A percentile compares a stretch with the other conserved stretches of the same genome.
These are phyloP conservation scores for Cryptococcus neoformans DNA, from an alignment of 1,284 basidiomycete species.

Conservation along the genomic window DNA sequence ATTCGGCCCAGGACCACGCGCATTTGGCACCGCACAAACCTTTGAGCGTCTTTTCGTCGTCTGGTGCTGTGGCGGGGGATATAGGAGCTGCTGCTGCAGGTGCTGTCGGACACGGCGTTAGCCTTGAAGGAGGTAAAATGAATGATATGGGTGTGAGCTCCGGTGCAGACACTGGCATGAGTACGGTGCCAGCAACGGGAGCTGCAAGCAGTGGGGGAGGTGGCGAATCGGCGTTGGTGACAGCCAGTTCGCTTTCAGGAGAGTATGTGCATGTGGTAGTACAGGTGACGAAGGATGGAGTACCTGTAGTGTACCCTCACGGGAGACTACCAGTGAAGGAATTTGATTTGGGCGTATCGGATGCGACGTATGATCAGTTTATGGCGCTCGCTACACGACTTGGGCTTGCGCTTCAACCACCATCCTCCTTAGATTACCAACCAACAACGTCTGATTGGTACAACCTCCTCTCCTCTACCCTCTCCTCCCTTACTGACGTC, in stretches of 20 bases:
- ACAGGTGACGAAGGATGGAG: slow-evolving; percentile 86
- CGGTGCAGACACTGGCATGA: no score
- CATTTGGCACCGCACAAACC: slow-evolving; percentile 49
- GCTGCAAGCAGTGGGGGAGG: slow-evolving; percentile 6
- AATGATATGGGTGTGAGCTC: no score
- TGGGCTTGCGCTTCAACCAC: slow-evolving; percentile 52
- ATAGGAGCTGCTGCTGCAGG: no score
- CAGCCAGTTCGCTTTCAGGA: slow-evolving; percentile 61
- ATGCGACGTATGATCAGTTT: slow-evolving; percentile 80
- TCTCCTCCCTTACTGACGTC: slow-evolving; percentile 68
- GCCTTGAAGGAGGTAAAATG: no score
- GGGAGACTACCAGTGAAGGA: slow-evolving; percentile 68
- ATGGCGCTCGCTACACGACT: slow-evolving; percentile 57
- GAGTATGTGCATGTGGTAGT: slow-evolving; percentile 81
- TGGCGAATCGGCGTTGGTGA: slow-evolving; percentile 45
- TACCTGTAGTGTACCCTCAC: slow-evolving; percentile 76
- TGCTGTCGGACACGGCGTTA: no score
- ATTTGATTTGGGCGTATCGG: slow-evolving; percentile 75
- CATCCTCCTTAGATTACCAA: slow-evolving; percentile 1
- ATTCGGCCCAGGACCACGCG: slow-evolving; percentile 45
- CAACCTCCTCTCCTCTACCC: slow-evolving; percentile 54
- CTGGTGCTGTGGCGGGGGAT: slow-evolving; percentile 7
- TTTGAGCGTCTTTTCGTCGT: slow-evolving; percentile 36
- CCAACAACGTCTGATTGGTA: slow-evolving; percentile 57
- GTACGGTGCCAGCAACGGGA: no score